Evolutionary conservation across 192 early-diverging fungal species (phyloP).

Genomic region (Gryganskiella cystojenkinii): DNA sequence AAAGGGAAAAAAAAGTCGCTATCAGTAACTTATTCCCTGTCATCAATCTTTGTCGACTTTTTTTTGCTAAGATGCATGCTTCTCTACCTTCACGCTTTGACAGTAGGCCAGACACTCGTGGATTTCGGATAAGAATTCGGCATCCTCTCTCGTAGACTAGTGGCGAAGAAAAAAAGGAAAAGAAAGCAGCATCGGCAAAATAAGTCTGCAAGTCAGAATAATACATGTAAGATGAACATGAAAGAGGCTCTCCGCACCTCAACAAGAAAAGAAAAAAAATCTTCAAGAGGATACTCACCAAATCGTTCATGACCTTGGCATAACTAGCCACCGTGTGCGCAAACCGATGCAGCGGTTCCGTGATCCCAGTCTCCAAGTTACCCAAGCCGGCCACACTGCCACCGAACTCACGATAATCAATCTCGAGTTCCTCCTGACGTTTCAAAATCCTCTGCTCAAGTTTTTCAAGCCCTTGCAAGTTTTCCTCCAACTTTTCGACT

Average conservation of each 20-base stretch:
- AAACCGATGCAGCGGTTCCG: slow-evolving; percentile 78
- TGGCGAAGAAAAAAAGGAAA: background rate
- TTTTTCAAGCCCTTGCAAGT: slow-evolving; percentile 87
- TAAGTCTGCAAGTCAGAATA: too few relatives aligned
- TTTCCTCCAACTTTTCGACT: slow-evolving; percentile 88
- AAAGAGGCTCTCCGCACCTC: too few relatives aligned
- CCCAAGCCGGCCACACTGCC: slow-evolving; percentile 79
- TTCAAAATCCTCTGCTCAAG: slow-evolving; percentile 80
- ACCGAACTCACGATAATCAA: slow-evolving; percentile 85
- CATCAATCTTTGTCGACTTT: background rate
- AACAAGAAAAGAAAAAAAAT: background rate
- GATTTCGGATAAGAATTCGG: slow-evolving; percentile 78
- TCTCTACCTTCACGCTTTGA: slow-evolving; percentile 74
- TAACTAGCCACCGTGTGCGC: slow-evolving; percentile 78
- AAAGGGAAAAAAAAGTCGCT: slow-evolving; percentile 19
- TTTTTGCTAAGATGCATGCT: background rate
- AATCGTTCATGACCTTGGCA: slow-evolving; percentile 71
- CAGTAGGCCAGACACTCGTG: slow-evolving; percentile 90
- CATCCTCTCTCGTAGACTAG: slow-evolving; percentile 69
- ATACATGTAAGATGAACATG: too few relatives aligned
- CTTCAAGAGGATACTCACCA: too few relatives aligned
- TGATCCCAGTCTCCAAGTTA: slow-evolving; percentile 88
- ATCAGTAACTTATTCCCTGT: background rate
- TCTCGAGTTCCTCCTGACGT: slow-evolving; percentile 80
- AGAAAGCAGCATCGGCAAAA: too few relatives aligned